Evolutionary conservation across 2,329 filamentous ascomycete genomes (phyloP).

Genomic region (Nannizziopsis barbatae): DNA sequence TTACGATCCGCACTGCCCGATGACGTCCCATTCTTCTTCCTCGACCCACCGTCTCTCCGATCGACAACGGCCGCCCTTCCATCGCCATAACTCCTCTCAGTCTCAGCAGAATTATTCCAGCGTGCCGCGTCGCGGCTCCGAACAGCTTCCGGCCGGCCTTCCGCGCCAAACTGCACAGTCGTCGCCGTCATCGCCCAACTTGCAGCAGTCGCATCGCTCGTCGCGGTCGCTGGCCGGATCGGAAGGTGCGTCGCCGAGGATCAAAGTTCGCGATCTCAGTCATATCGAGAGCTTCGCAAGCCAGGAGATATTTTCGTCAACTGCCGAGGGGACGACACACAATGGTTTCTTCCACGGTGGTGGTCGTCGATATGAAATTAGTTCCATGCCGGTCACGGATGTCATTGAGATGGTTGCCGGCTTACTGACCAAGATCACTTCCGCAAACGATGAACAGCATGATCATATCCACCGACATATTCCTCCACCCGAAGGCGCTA

Average conservation of each 20-base stretch:
- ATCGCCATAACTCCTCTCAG: slow-evolving; percentile 9
- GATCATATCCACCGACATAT: slow-evolving; percentile 73
- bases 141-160: slow-evolving; percentile 7
- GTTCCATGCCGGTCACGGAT: slow-evolving; percentile 90
- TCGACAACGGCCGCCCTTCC: slow-evolving; percentile 8
- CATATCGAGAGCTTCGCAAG: slow-evolving; percentile 84
- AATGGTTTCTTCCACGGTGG: slow-evolving; percentile 33
- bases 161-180: slow-evolving; percentile 15
- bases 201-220: slow-evolving; percentile 37
- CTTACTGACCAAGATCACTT: slow-evolving; percentile 90
- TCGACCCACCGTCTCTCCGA: slow-evolving; percentile 20
- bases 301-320: slow-evolving; percentile 52
- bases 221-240: slow-evolving; percentile 35
- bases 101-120: neutral
- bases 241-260: slow-evolving; percentile 43
- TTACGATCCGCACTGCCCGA: slow-evolving; percentile 28
- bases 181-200: slow-evolving; percentile 35
- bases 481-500: slow-evolving; percentile 48
- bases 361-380: slow-evolving; percentile 74
- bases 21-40: slow-evolving; percentile 37
- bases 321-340: slow-evolving; percentile 13
- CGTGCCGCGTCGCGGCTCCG: neutral
- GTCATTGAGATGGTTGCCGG: slow-evolving; percentile 99
- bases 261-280: slow-evolving; percentile 76
- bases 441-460: slow-evolving; percentile 89